These are phyloP conservation scores for Citrus sinensis DNA, from an alignment of 345 rosid species.

Conservation along the genomic window DVS_A1.0 CM039167.1:8185501-8186000, in stretches of 20 bases:
- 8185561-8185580: conserved; percentile 86
- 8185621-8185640: not conserved
- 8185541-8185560: conserved; percentile 63
- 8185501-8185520: conserved; percentile 59
- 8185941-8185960: not conserved
- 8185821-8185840: conserved; percentile 83
- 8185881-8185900: conserved; percentile 51
- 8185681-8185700: not conserved
- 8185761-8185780: conserved; percentile 72
- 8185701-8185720: not conserved
- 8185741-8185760: conserved; percentile 67
- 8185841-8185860: conserved; percentile 69
- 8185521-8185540: conserved; percentile 80
- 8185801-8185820: conserved; percentile 80
- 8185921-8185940: conserved; percentile 1
- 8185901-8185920: conserved; percentile 8
- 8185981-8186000: not conserved
- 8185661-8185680: not conserved
- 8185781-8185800: conserved; percentile 62
- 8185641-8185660: not conserved
- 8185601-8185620: conserved; percentile 53
- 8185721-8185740: conserved; percentile 52
- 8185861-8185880: conserved; percentile 60
- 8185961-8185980: not conserved
- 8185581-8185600: conserved; percentile 75